Base-by-base conservation (phyloP, 1,284 basidiomycete species). In the Coniophora puteana region DNA sequence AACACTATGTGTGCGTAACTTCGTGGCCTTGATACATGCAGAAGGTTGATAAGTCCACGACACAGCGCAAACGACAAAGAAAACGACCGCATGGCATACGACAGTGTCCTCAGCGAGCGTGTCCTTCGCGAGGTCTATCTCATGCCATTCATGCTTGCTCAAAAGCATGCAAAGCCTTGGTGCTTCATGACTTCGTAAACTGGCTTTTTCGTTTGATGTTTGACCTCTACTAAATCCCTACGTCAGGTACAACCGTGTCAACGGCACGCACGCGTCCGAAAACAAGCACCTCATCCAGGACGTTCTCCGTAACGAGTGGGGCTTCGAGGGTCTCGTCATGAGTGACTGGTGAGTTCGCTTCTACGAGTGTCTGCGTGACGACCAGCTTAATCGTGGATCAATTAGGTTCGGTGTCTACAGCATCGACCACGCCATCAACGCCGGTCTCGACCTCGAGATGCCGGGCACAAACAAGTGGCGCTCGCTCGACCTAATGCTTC, bases 121-220 rank as follows among this genome's bases (percentile, higher is more conserved):
- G 83, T 89, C 0, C 68, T 93, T 31, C 74, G 87, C 21, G 89
- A 93, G 59, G 75, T 93, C 36, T 92, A 92, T 61, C 69, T 91
- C 28, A 77, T 83, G 69, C 83, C 84, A 0, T 92, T 92, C 67
- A 86, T 90, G 80, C 72, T 93, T 31, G 83, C 87, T 1, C 76
- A 87, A 59, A 82, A 83, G 54, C 68, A 80, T 39, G 76, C 82
- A 1, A 55, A 78, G 44, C 85, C 85, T 13, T 85, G 81, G 81
- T 69, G 79, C 4, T 76, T 74, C 55, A 84, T 86, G 80, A 84
- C 83, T 42, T 71, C 82, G 76, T 85, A 58, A 59, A 80, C 62
- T 4, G 27, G 20, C 20, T 39, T 10, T 29, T 13, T 16, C 27
- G 35, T 20, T 20, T 23, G 17, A 36, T 3, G 13, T 29, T 33